These are phyloP conservation scores for Solanum piurae DNA, from an alignment of 257 asterid genomes.

Conservation along the genomic window DNA sequence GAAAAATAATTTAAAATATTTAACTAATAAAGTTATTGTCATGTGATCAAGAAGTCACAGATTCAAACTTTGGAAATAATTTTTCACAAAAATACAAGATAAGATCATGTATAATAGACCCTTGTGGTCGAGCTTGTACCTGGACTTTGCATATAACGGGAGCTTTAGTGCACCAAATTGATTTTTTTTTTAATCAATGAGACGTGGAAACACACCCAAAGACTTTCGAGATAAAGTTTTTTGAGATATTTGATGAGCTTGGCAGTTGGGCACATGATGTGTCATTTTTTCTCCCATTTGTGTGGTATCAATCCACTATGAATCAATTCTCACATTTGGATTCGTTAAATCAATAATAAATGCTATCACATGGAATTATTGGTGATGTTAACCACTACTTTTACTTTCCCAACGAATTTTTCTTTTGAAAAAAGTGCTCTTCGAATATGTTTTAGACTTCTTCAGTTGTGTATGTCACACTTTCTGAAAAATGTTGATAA, in stretches of 20 bases:
- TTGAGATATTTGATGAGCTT: background rate
- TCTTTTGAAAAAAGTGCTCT: background rate
- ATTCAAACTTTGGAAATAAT: accelerated
- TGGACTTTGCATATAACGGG: background rate
- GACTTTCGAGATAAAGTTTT: background rate
- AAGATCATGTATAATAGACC: no score
- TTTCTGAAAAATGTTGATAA: background rate
- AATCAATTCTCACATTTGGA: background rate
- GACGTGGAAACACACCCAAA: background rate
- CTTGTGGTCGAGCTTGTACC: no score
- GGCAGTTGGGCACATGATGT: background rate
- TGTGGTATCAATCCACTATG: background rate
- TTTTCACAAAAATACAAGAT: accelerated
- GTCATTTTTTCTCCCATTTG: background rate
- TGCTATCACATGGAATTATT: background rate
- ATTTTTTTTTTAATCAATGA: no score
- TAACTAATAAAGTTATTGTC: no score
- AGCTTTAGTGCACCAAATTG: background rate
- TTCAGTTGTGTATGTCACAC: background rate
- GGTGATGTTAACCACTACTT: background rate
- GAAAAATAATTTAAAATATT: no score
- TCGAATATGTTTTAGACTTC: background rate
- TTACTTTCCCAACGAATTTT: background rate
- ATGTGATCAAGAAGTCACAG: no score
- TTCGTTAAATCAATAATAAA: background rate